A percentile compares a stretch with the other conserved stretches of the same genome.
Conservation (phyloP, 2,329 filamentous ascomycete species). For the Alternaria sp. region DNA sequence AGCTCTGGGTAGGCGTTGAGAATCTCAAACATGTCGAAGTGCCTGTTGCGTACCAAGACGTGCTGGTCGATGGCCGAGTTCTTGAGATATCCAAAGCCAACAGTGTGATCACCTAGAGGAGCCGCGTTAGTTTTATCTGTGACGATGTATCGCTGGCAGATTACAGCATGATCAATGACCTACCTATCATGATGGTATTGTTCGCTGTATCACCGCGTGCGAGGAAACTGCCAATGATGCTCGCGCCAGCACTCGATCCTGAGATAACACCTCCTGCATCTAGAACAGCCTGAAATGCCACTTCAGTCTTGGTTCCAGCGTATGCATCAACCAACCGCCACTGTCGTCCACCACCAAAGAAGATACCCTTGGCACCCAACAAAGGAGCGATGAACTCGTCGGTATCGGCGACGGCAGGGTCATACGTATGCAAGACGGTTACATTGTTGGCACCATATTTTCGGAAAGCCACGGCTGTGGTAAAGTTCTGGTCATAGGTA, state of each 20-base stretch:
- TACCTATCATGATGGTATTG: constrained; percentile 36
- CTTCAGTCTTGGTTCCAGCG: constrained; percentile 34
- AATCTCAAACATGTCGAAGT: constrained; percentile 40
- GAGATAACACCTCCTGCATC: constrained; percentile 33
- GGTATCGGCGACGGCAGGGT: constrained; percentile 32
- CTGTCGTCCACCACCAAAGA: constrained; percentile 37
- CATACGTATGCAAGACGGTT: constrained; percentile 37
- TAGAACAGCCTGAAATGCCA: constrained; percentile 30
- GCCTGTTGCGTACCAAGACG: constrained; percentile 35
- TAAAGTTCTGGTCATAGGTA: constrained; percentile 31
- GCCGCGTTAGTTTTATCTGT: neutral
- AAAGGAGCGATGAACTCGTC: constrained; percentile 34
- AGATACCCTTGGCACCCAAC: constrained; percentile 30
- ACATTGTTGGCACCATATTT: constrained; percentile 33
- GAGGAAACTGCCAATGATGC: constrained; percentile 34
- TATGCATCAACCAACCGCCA: constrained; percentile 40
- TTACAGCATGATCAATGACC: neutral
- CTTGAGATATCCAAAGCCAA: constrained; percentile 39
- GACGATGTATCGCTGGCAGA: neutral
- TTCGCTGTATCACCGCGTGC: constrained; percentile 33
- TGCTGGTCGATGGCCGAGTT: constrained; percentile 40
- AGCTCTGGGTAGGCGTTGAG: constrained; percentile 30
- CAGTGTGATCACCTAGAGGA: constrained; percentile 7
- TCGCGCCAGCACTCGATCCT: constrained; percentile 35
- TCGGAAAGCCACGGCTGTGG: constrained; percentile 27